phyloP scores from a whole-genome alignment of 495 filamentous ascomycete species.

The Monascus purpureus region DNA sequence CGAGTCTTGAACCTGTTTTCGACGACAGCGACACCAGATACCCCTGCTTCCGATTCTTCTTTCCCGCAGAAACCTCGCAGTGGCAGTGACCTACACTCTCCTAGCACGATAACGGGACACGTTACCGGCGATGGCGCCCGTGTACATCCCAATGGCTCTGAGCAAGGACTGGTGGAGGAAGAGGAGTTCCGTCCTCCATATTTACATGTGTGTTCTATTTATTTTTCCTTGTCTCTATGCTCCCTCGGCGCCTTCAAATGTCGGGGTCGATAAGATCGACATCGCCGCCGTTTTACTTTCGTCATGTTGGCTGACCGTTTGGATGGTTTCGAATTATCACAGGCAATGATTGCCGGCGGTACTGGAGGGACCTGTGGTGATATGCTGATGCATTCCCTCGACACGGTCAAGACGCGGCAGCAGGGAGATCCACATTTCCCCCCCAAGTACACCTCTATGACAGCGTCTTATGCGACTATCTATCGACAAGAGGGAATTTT shows the following conservation, averaged over 20 bases:
- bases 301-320: too few species aligned
- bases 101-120: not conserved
- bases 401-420: constrained; percentile 98
- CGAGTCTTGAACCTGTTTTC: constrained; percentile 30
- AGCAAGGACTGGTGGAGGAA: constrained; percentile 15
- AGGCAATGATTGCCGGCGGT: constrained; percentile 94
- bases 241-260: too few species aligned
- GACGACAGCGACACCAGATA: constrained; percentile 19
- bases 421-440: constrained; percentile 89
- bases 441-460: constrained; percentile 79
- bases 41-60: not conserved
- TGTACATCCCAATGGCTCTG: not conserved
- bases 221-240: not conserved
- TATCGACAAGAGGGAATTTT: constrained; percentile 80
- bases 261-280: too few species aligned
- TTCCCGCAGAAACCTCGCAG: too few species aligned
- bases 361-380: constrained; percentile 84
- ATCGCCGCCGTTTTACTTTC: too few species aligned
- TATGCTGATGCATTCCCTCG: constrained; percentile 96
- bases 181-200: constrained; percentile 48
- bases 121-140: not conserved
- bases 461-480: constrained; percentile 80
- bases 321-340: too few species aligned
- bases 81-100: too few species aligned
- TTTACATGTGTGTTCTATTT: constrained; percentile 40